These are phyloP conservation scores for Xylaria sp. DNA, from an alignment of 2,329 filamentous ascomycete species.

Conservation along the genomic window DNA sequence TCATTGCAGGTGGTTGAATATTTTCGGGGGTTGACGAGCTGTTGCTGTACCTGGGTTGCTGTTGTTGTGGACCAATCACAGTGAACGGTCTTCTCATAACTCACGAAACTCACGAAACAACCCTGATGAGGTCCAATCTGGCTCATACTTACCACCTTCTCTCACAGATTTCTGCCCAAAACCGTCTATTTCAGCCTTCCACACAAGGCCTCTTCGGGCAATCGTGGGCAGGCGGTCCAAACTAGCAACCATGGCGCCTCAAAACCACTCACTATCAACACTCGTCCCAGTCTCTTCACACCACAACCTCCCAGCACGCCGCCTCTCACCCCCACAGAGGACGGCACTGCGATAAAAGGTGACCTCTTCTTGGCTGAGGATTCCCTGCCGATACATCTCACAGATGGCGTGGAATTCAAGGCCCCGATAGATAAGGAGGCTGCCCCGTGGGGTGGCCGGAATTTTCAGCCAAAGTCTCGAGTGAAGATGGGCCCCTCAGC, in stretches of 20 bases:
- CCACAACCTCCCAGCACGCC: conserved; percentile 46
- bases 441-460: conserved; percentile 68
- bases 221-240: conserved; percentile 15
- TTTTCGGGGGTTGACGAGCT: not conserved
- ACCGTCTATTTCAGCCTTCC: conserved; percentile 81
- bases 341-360: conserved; percentile 35
- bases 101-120: too few species aligned
- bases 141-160: not conserved
- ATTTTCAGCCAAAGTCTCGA: conserved; percentile 73
- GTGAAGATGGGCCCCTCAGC: conserved; percentile 69
- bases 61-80: conserved; percentile 2
- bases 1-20: not conserved
- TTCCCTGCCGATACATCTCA: conserved; percentile 53
- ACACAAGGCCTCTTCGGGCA: conserved; percentile 37
- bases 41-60: not conserved
- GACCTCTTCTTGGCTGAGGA: conserved; percentile 51
- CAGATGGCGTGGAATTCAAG: conserved; percentile 42
- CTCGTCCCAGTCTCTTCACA: conserved; percentile 50
- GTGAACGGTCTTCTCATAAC: not conserved
- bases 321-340: conserved; percentile 51
- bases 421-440: conserved; percentile 70
- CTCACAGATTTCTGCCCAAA: conserved; percentile 81
- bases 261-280: conserved; percentile 29
- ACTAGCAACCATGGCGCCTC: conserved; percentile 28
- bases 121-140: not conserved